Evolutionary conservation across 2,329 filamentous ascomycete species (phyloP).

Genomic region (Karstenula rhodostoma): DNA sequence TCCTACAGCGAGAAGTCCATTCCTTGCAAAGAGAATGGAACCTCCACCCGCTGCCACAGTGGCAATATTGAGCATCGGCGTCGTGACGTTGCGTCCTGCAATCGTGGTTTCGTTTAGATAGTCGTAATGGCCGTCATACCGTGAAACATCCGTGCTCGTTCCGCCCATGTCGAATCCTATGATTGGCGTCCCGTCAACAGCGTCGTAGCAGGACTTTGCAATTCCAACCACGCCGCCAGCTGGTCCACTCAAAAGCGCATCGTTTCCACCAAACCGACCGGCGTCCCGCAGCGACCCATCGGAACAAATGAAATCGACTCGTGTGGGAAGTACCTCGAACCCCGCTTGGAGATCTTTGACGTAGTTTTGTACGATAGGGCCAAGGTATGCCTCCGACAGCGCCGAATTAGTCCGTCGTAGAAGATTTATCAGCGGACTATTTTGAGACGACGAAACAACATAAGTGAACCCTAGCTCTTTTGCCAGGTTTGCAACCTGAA

Average conservation of each 20-base stretch:
- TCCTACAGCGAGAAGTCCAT: slow-evolving; percentile 85
- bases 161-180: slow-evolving; percentile 45
- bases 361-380: slow-evolving; percentile 76
- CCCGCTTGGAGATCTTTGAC: slow-evolving; percentile 65
- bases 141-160: slow-evolving; percentile 43
- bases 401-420: slow-evolving; percentile 75
- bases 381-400: slow-evolving; percentile 78
- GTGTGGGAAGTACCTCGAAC: slow-evolving; percentile 68
- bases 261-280: slow-evolving; percentile 39
- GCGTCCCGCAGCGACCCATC: slow-evolving; percentile 56
- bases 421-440: slow-evolving; percentile 78
- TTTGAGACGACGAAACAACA: slow-evolving; percentile 75
- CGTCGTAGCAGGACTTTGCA: slow-evolving; percentile 42
- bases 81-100: slow-evolving; percentile 39
- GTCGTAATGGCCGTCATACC: slow-evolving; percentile 44
- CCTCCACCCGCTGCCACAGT: slow-evolving; percentile 69
- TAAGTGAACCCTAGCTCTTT: slow-evolving; percentile 78
- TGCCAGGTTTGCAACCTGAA: slow-evolving; percentile 75
- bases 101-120: slow-evolving; percentile 44
- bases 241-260: slow-evolving; percentile 44
- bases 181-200: slow-evolving; percentile 30
- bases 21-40: slow-evolving; percentile 80
- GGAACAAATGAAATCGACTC: slow-evolving; percentile 92
- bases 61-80: slow-evolving; percentile 42
- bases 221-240: slow-evolving; percentile 48